Conservation (phyloP, 2,329 filamentous ascomycete species). For the Fusarium acutatum region DNA sequence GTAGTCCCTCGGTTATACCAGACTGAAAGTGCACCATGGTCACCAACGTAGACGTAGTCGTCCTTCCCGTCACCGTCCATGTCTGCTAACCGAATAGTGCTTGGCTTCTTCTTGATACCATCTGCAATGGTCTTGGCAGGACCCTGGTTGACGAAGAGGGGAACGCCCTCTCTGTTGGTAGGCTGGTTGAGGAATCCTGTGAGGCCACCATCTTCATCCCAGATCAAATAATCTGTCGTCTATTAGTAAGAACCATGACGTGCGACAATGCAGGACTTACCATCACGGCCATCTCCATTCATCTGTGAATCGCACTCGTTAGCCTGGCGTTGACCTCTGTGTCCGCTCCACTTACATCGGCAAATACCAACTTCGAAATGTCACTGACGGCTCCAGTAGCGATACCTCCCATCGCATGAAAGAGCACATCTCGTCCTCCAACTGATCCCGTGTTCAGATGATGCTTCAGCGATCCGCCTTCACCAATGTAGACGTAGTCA, state of each 20-base stretch:
- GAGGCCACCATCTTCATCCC: conserved; percentile 6
- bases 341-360: background rate
- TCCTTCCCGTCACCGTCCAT: conserved; percentile 27
- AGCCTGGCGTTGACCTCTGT: background rate
- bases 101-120: conserved; percentile 9
- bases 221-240: conserved; percentile 5
- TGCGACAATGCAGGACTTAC: background rate
- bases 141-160: conserved; percentile 1
- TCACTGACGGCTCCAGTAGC: background rate
- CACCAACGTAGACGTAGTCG: conserved; percentile 31
- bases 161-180: background rate
- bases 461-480: conserved; percentile 30
- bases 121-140: background rate
- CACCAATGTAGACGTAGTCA: conserved; percentile 38
- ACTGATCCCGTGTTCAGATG: conserved; percentile 29
- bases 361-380: background rate
- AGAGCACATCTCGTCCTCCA: background rate
- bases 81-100: conserved; percentile 26
- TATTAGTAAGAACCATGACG: accelerated
- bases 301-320: background rate
- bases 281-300: conserved; percentile 15
- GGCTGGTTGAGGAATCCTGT: conserved; percentile 14
- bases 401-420: background rate
- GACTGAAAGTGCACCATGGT: conserved; percentile 36
- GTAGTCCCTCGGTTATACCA: conserved; percentile 11